Percentiles rank a stretch among this genome's conserved stretches.
Evolutionary conservation across 2,329 filamentous ascomycete species (phyloP).

Genomic region (Sarocladium oryzae): DNA sequence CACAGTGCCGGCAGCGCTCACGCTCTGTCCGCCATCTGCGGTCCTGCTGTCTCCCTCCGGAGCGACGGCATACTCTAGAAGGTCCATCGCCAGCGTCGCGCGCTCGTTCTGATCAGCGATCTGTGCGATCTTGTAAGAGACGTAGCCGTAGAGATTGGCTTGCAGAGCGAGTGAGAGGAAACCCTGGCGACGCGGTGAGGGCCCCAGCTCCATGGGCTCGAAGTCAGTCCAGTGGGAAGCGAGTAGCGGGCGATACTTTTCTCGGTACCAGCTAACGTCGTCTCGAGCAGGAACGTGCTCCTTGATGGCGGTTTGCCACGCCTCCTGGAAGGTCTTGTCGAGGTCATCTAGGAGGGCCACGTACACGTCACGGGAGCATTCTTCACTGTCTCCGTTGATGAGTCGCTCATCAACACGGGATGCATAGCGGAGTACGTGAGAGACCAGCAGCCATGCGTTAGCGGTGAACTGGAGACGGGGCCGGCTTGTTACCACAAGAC

Average conservation of each 20-base stretch:
- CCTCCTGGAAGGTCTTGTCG: slow-evolving; percentile 4
- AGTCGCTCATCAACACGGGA: background rate
- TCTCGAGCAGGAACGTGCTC: slow-evolving; percentile 5
- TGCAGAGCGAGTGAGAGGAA: slow-evolving; percentile 4
- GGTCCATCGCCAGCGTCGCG: background rate
- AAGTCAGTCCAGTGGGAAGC: slow-evolving; percentile 5
- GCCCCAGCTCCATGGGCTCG: slow-evolving; percentile 5
- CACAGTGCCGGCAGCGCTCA: slow-evolving; percentile 3
- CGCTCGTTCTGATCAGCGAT: background rate
- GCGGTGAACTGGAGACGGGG: slow-evolving; percentile 3
- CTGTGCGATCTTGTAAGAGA: background rate
- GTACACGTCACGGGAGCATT: background rate
- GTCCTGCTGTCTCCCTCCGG: slow-evolving; percentile 1
- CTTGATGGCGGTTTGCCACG: slow-evolving; percentile 6
- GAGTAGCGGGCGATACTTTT: slow-evolving; percentile 2
- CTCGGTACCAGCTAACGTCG: slow-evolving; percentile 4
- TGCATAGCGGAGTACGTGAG: slow-evolving; percentile 3
- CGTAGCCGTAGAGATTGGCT: slow-evolving; percentile 5
- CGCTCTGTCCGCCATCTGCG: background rate
- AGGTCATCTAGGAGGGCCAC: slow-evolving; percentile 4
- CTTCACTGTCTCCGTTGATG: background rate
- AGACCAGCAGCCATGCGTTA: background rate
- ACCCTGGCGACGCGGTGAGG: slow-evolving; percentile 1
- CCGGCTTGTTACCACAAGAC: slow-evolving; percentile 4
- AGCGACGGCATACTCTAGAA: slow-evolving; percentile 4